phyloP scores from a whole-genome alignment of 2,329 filamentous ascomycete species.

The Cercospora sp. region DNA sequence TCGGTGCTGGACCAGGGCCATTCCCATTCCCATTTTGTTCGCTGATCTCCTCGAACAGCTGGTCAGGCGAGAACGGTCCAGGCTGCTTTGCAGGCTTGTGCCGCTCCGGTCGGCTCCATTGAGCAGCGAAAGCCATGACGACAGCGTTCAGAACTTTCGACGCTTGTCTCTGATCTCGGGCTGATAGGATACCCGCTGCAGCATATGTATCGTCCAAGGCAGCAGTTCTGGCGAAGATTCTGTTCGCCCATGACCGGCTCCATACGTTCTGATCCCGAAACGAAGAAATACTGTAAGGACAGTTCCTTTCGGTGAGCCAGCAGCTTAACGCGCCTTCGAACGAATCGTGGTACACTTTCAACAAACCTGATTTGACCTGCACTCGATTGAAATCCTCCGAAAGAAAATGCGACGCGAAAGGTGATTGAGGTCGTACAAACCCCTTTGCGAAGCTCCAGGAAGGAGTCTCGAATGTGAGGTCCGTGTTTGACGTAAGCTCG shows the following conservation, averaged over 20 bases:
- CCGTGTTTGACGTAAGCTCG: neutral
- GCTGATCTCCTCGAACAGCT: constrained; percentile 8
- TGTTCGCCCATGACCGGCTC: constrained; percentile 24
- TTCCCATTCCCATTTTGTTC: neutral
- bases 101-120: constrained; percentile 22
- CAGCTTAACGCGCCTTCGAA: constrained; percentile 26
- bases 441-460: constrained; percentile 8
- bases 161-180: constrained; percentile 19
- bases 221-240: constrained; percentile 25
- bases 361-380: constrained; percentile 21
- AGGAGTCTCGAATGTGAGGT: neutral
- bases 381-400: constrained; percentile 19
- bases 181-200: constrained; percentile 20
- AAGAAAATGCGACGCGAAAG: constrained; percentile 20
- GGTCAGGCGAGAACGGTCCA: neutral
- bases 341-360: constrained; percentile 27
- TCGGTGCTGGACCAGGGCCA: neutral
- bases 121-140: constrained; percentile 26
- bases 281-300: constrained; percentile 21
- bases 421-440: constrained; percentile 16
- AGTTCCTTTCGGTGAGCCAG: constrained; percentile 26
- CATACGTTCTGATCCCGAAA: constrained; percentile 25
- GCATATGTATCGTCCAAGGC: constrained; percentile 23
- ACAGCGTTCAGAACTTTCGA: constrained; percentile 23
- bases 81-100: neutral